These are phyloP conservation scores for Lithospermum erythrorhizon DNA, from an alignment of 257 asterid genomes.

Conservation along the genomic window DNA sequence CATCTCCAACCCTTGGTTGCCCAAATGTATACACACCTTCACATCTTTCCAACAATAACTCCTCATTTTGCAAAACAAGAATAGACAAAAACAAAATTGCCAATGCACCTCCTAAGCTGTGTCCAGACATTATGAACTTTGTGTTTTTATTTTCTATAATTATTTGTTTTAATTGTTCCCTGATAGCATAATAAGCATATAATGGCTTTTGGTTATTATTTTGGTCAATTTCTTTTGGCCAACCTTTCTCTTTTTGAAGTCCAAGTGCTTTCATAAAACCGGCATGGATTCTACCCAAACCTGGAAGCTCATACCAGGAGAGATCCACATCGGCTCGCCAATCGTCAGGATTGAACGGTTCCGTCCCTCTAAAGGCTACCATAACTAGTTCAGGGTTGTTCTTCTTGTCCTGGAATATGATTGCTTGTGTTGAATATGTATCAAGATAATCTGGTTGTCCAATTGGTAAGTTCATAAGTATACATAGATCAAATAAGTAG, in stretches of 20 bases:
- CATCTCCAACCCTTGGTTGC: conserved; percentile 73
- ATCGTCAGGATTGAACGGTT: conserved; percentile 36
- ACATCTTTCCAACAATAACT: conserved; percentile 28
- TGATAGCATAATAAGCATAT: conserved; percentile 50
- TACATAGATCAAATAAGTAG: no score
- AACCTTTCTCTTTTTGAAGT: conserved; percentile 32
- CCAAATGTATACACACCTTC: conserved; percentile 78
- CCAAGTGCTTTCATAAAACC: conserved; percentile 69
- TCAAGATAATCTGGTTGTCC: conserved; percentile 41
- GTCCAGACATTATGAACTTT: conserved; percentile 50
- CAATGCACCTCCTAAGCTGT: conserved; percentile 70
- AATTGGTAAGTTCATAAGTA: background rate
- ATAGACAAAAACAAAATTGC: conserved; percentile 41
- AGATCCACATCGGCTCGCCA: conserved; percentile 56
- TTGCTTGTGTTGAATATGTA: conserved; percentile 28
- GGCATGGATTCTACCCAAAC: conserved; percentile 41
- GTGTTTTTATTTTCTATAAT: conserved; percentile 23
- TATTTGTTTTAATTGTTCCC: conserved; percentile 30
- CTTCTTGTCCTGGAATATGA: conserved; percentile 34
- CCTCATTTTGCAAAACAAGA: conserved; percentile 42
- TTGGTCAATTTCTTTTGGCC: conserved; percentile 34
- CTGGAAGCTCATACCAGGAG: conserved; percentile 49
- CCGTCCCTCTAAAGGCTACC: conserved; percentile 59
- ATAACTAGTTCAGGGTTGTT: conserved; percentile 27
- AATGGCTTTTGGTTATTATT: conserved; percentile 7